Evolutionary conservation across 2,329 filamentous ascomycete species (phyloP), one percentile per base, ranked within the genome.

Genomic region (Periconia macrospinosa): DNA sequence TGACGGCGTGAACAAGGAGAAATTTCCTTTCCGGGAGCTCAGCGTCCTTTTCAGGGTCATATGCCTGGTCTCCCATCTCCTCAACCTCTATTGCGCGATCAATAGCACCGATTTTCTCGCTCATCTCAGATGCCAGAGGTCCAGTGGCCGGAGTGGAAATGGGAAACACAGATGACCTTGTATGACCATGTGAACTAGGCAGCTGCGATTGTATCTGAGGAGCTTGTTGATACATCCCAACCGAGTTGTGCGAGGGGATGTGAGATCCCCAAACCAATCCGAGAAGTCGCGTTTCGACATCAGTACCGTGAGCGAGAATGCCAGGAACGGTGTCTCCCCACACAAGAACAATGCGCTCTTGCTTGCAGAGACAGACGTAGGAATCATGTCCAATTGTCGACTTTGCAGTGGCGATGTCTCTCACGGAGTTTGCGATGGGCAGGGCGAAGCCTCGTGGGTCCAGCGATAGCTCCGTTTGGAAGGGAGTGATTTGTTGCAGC

Each of bases 281-380:
- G 37, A 65, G 55, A 35, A 92, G 79, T 71, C 91, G 87, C 2
- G 82, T 83, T 73, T 92, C 88, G 55, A 92, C 91, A 20, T 81
- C 80, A 67, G 86, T 86, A 45, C 88, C 89, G 52, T 89, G 80
- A 53, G 82, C 76, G 9, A 91, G 79, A 9, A 92, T 78, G 63
- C 91, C 86, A 48, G 87, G 77, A 1, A 89, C 83, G 50, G 91
- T 88, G 62, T 92, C 89, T 56, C 92, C 89, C 89, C 89, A 92
- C 1, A 92, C 88, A 2, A 92, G 78, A 1, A 92, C 77, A 13
- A 92, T 77, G 3, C 84, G 84, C 58, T 91, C 87, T 0, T 83
- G 84, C 1, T 87, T 86, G 46, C 92, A 83, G 66, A 92, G 91
- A n/a, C 89, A 89, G 6, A 89, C 89, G 62, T 89, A 91, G 67